Evolutionary conservation across 345 rosid genomes (phyloP).

Genomic region (Punica granatum): DNA sequence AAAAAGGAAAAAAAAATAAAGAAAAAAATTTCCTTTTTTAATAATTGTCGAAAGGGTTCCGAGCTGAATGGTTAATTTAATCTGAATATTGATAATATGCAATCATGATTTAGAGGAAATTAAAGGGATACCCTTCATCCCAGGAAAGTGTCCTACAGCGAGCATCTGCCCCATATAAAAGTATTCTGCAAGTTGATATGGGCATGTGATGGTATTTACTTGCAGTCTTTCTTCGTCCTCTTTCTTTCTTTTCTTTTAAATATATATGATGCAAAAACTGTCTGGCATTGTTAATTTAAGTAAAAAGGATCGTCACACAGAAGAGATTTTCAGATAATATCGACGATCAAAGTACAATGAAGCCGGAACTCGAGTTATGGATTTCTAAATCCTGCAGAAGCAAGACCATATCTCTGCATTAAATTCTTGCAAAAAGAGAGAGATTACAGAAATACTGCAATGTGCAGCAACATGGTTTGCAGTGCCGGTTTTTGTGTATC

Average conservation of each 20-base stretch:
- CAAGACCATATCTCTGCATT: not conserved
- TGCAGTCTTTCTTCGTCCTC: not conserved
- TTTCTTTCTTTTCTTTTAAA: not conserved
- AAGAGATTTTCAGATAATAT: not conserved
- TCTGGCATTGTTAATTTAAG: not conserved
- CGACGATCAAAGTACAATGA: not conserved
- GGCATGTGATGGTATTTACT: slow-evolving; percentile 7
- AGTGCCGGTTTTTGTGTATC: not conserved
- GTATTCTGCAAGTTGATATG: slow-evolving; percentile 6
- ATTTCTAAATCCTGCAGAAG: not conserved
- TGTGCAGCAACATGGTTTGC: not conserved
- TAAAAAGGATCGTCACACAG: not conserved
- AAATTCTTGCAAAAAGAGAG: not conserved
- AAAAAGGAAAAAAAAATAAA: not conserved
- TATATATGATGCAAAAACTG: not conserved
- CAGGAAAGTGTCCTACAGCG: slow-evolving; percentile 20
- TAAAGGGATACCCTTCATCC: slow-evolving; percentile 10
- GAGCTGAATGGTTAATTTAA: not conserved
- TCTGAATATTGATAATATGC: not conserved
- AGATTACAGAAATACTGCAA: not conserved
- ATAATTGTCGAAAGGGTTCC: too few species aligned
- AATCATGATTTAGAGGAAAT: slow-evolving; percentile 16
- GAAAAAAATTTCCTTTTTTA: not conserved
- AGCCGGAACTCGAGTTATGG: not conserved
- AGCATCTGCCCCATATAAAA: slow-evolving; percentile 6